phyloP scores from a whole-genome alignment of 2,329 filamentous ascomycete species.

The Fusarium sp. region DNA sequence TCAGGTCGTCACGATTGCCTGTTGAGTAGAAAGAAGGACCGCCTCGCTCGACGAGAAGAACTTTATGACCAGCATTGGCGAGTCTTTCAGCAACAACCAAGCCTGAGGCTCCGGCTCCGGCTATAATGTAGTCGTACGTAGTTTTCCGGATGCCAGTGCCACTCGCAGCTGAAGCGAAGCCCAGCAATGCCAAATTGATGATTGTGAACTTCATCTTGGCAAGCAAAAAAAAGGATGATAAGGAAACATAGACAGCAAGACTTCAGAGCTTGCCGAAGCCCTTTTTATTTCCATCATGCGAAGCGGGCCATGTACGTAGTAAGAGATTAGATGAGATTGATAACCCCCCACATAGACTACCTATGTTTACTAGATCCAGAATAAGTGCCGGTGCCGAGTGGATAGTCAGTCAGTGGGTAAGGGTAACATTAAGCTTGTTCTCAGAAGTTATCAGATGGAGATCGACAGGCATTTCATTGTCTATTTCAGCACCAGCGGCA shows the following conservation, averaged over 20 bases:
- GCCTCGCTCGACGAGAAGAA: constrained; percentile 72
- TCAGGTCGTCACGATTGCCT: constrained; percentile 69
- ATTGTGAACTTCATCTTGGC: constrained; percentile 32
- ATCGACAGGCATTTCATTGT: constrained; percentile 17
- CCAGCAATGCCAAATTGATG: constrained; percentile 23
- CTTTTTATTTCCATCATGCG: constrained; percentile 5
- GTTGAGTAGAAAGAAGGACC: constrained; percentile 72
- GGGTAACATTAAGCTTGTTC: constrained; percentile 32
- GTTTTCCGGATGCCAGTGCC: constrained; percentile 21
- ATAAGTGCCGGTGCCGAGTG: constrained; percentile 29
- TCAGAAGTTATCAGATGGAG: constrained; percentile 12
- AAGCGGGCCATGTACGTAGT: background rate
- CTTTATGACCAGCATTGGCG: constrained; percentile 72
- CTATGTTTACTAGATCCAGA: constrained; percentile 14
- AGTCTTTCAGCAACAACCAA: constrained; percentile 57
- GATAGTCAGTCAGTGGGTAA: constrained; percentile 29
- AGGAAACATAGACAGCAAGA: background rate
- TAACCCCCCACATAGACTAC: constrained; percentile 33
- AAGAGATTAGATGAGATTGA: constrained; percentile 46
- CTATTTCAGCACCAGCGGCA: background rate
- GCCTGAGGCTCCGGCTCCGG: constrained; percentile 43
- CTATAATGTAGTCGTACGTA: constrained; percentile 44
- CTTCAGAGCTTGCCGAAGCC: background rate
- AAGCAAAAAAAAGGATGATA: background rate
- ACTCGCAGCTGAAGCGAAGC: constrained; percentile 27